Evolutionary conservation across 2,329 filamentous ascomycete species (phyloP).

Genomic region (Curvularia spicifera): DNA sequence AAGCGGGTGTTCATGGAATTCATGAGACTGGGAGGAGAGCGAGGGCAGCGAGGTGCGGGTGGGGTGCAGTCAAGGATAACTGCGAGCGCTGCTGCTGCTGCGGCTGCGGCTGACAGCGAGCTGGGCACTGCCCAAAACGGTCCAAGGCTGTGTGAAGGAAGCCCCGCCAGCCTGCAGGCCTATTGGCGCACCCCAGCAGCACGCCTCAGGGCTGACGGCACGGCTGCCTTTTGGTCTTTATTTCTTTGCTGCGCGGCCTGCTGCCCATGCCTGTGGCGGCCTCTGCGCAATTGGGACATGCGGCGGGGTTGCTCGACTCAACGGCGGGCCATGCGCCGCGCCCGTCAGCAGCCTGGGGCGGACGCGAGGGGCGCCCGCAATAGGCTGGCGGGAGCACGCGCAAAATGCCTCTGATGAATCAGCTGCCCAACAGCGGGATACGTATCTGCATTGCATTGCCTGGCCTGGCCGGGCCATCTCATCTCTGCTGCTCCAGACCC

Average conservation of each 20-base stretch:
- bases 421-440: background rate
- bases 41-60: conserved; percentile 29
- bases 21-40: conserved; percentile 58
- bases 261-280: background rate
- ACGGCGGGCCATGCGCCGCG: conserved; percentile 17
- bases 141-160: conserved; percentile 26
- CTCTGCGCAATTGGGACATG: conserved; percentile 1
- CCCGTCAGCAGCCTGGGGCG: conserved; percentile 15
- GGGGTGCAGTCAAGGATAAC: conserved; percentile 37
- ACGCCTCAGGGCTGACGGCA: conserved; percentile 10
- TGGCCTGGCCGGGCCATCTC: no score
- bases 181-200: background rate
- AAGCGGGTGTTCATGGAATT: conserved; percentile 81
- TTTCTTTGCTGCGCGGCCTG: background rate
- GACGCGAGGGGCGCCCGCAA: background rate
- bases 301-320: conserved; percentile 21
- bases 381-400: no score
- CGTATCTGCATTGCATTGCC: no score
- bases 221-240: background rate
- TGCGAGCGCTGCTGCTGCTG: conserved; percentile 22
- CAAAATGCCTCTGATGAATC: background rate
- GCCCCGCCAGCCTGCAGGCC: conserved; percentile 14
- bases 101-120: conserved; percentile 41
- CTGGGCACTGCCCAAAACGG: conserved; percentile 28
- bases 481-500: background rate